Percentiles rank a stretch among this genome's conserved stretches.
phyloP scores from a whole-genome alignment of 2,329 filamentous ascomycete species.

The Tolypocladium album region DNA sequence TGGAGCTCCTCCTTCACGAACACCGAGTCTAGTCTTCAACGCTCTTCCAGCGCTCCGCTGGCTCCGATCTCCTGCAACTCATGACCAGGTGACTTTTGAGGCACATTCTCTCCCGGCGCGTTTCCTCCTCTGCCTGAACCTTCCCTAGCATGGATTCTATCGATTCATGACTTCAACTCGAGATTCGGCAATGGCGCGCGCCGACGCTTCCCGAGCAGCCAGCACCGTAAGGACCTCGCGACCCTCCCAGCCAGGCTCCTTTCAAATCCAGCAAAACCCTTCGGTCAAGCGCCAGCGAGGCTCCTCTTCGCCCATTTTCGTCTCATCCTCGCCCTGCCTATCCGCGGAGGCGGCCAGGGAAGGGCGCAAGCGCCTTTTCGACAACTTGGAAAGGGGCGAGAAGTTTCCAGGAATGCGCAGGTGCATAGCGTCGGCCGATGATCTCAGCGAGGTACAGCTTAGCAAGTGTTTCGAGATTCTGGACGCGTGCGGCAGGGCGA shows the following conservation, averaged over 20 bases:
- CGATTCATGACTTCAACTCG: not conserved
- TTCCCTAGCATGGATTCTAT: no score
- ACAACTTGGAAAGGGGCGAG: conserved; percentile 11
- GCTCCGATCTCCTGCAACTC: no score
- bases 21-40: no score
- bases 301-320: conserved; percentile 8
- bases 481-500: conserved; percentile 18
- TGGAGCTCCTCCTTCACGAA: not conserved
- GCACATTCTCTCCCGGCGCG: not conserved
- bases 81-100: not conserved
- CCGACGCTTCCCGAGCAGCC: not conserved
- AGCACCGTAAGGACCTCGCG: not conserved
- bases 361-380: conserved; percentile 11
- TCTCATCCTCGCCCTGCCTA: conserved; percentile 1
- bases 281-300: conserved; percentile 4
- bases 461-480: conserved; percentile 20
- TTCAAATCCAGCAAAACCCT: not conserved
- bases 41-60: not conserved
- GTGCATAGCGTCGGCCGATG: conserved; percentile 12
- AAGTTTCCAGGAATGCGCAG: conserved; percentile 6
- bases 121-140: not conserved
- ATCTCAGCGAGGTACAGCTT: conserved; percentile 15
- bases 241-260: not conserved
- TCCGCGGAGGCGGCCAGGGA: not conserved
- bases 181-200: not conserved